Percentiles rank a stretch among this genome's conserved stretches.
Conservation (phyloP, 768 basidiomycete genomes). For the Pleurotus ostreatus region DNA sequence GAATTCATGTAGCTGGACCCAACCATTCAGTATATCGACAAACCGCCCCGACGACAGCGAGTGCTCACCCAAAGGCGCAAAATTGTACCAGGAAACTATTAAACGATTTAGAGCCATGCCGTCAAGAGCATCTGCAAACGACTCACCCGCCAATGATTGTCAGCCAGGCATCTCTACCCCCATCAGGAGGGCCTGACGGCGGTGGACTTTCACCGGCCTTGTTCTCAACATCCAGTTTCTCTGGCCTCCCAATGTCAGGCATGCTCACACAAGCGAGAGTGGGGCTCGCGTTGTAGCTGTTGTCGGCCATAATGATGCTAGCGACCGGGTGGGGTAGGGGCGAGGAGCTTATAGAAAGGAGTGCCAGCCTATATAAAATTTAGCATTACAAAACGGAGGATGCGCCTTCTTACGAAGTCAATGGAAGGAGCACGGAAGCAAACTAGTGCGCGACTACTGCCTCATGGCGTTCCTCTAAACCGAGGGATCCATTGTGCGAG, state of each 20-base stretch:
- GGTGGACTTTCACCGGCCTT: not conserved
- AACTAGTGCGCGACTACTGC: not conserved
- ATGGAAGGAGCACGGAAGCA: slow-evolving; percentile 1
- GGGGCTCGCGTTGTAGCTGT: slow-evolving; percentile 3
- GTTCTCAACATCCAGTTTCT: not conserved
- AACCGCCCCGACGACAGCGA: no score
- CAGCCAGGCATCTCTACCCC: slow-evolving; percentile 37
- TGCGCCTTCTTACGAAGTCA: slow-evolving; percentile 1
- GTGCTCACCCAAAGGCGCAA: slow-evolving; percentile 39
- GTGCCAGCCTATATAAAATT: not conserved
- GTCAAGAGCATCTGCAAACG: not conserved
- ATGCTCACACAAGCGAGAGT: slow-evolving; percentile 3
- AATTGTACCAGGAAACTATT: slow-evolving; percentile 40
- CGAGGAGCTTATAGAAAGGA: not conserved
- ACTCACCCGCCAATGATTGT: slow-evolving; percentile 42
- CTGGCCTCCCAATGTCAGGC: not conserved
- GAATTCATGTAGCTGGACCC: slow-evolving; percentile 37
- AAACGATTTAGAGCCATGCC: not conserved
- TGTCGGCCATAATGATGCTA: not conserved
- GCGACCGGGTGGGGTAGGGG: not conserved
- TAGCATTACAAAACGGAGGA: not conserved
- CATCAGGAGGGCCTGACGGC: slow-evolving; percentile 23
- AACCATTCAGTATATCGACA: slow-evolving; percentile 7
- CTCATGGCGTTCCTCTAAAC: slow-evolving; percentile 6
- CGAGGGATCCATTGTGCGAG: not conserved